phyloP scores from a whole-genome alignment of 192 early-diverging fungal species.

The Spizellomyces sp. region DNA sequence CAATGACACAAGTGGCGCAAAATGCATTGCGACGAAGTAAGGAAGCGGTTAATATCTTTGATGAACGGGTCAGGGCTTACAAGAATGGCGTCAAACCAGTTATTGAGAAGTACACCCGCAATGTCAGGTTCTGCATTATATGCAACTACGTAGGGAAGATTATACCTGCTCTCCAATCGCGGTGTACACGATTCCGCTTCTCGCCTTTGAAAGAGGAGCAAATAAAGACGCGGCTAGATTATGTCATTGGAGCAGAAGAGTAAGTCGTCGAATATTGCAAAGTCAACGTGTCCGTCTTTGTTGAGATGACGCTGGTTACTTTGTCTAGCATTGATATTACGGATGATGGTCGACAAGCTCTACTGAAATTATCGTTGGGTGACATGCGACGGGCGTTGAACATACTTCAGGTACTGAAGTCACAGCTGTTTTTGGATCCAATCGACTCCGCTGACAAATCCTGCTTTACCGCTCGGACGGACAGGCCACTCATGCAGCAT shows the following conservation, averaged over 20 bases:
- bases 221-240: slow-evolving; percentile 72
- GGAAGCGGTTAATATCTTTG: background rate
- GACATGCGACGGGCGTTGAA: slow-evolving; percentile 98
- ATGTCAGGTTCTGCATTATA: slow-evolving; percentile 98
- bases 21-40: slow-evolving; percentile 85
- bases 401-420: slow-evolving; percentile 75
- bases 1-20: slow-evolving; percentile 92
- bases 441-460: too few relatives aligned
- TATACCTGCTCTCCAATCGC: slow-evolving; percentile 95
- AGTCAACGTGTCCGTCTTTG: background rate
- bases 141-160: slow-evolving; percentile 99
- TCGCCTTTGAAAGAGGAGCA: slow-evolving; percentile 79
- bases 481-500: slow-evolving; percentile 83
- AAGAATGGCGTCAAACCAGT: slow-evolving; percentile 50
- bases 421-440: too few relatives aligned
- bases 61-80: slow-evolving; percentile 1
- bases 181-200: slow-evolving; percentile 98
- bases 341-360: slow-evolving; percentile 74
- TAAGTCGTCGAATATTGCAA: background rate
- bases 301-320: background rate
- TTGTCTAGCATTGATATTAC: slow-evolving; percentile 72
- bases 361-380: slow-evolving; percentile 84
- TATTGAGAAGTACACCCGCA: slow-evolving; percentile 97
- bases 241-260: slow-evolving; percentile 39
- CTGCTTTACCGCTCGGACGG: background rate